Conservation (phyloP, 345 rosid genomes). For the Camelina hispida region DNA sequence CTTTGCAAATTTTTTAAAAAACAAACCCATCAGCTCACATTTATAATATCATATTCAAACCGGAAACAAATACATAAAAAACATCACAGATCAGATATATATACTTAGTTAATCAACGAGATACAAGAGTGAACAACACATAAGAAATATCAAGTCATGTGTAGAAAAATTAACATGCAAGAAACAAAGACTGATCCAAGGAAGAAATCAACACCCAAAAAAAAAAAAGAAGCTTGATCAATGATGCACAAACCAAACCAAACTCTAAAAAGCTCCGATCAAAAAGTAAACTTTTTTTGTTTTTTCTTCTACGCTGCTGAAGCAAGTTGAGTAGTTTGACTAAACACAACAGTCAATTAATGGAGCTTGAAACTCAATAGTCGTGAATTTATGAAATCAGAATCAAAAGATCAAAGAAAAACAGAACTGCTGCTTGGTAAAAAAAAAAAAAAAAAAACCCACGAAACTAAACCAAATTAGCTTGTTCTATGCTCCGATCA, state of each 20-base stretch:
- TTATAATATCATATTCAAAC: conserved; percentile 4
- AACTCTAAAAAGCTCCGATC: conserved; percentile 12
- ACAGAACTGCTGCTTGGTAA: conserved; percentile 15
- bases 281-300: conserved; percentile 3
- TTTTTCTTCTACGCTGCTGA: neutral
- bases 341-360: conserved; percentile 11
- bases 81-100: conserved; percentile 15
- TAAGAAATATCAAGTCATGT: conserved; percentile 32
- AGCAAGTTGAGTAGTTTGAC: conserved; percentile 39
- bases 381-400: too few species aligned
- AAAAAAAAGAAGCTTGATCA: too few species aligned
- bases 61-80: conserved; percentile 9
- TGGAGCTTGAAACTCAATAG: neutral
- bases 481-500: conserved; percentile 14
- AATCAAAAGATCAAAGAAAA: conserved; percentile 7
- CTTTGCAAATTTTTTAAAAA: neutral
- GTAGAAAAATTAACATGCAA: conserved; percentile 41
- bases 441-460: conserved; percentile 13
- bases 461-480: conserved; percentile 32
- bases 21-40: neutral
- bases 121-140: conserved; percentile 19
- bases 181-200: conserved; percentile 30
- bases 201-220: conserved; percentile 10
- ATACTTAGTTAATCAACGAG: neutral
- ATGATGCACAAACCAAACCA: conserved; percentile 17